These are phyloP conservation scores for Blastobotrys americana DNA, from an alignment of 805 yeast species.

Conservation along the genomic window DNA sequence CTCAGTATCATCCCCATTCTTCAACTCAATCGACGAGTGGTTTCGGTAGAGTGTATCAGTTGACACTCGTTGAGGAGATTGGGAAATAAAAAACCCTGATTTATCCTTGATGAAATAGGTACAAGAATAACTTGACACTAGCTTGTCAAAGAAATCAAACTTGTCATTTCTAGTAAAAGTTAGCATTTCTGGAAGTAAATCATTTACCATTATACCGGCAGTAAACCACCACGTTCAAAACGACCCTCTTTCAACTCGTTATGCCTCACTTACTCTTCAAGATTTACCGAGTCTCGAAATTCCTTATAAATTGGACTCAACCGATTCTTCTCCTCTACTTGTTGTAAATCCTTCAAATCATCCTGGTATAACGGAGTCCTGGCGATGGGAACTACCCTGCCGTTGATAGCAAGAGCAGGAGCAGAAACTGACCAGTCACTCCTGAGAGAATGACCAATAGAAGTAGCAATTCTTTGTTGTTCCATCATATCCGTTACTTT, in stretches of 20 bases:
- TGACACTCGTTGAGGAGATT: conserved; percentile 20
- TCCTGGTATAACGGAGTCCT: conserved; percentile 2
- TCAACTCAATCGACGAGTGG: conserved; percentile 40
- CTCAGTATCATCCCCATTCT: conserved; percentile 28
- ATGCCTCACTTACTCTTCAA: conserved; percentile 9
- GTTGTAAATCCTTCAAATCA: conserved; percentile 21
- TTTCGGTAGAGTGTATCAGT: conserved; percentile 19
- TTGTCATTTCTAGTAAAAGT: too few relatives aligned
- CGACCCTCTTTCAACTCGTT: not conserved
- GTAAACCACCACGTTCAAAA: not conserved
- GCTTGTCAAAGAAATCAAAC: conserved; percentile 12
- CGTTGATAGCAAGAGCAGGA: conserved; percentile 10
- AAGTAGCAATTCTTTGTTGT: not conserved
- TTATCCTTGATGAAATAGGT: conserved; percentile 11
- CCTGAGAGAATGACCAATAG: not conserved
- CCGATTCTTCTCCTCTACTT: conserved; percentile 16
- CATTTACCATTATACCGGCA: too few relatives aligned
- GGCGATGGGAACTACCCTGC: conserved; percentile 8
- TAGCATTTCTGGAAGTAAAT: too few relatives aligned
- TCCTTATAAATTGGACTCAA: conserved; percentile 10
- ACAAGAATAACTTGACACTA: conserved; percentile 17
- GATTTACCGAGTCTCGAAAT: conserved; percentile 3
- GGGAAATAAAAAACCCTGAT: conserved; percentile 7
- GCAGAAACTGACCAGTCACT: not conserved
- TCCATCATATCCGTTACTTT: not conserved